Percentiles rank a stretch among this genome's conserved stretches.
phyloP scores from a whole-genome alignment of 768 basidiomycete genomes.

The Tephrocybe sp. region DNA sequence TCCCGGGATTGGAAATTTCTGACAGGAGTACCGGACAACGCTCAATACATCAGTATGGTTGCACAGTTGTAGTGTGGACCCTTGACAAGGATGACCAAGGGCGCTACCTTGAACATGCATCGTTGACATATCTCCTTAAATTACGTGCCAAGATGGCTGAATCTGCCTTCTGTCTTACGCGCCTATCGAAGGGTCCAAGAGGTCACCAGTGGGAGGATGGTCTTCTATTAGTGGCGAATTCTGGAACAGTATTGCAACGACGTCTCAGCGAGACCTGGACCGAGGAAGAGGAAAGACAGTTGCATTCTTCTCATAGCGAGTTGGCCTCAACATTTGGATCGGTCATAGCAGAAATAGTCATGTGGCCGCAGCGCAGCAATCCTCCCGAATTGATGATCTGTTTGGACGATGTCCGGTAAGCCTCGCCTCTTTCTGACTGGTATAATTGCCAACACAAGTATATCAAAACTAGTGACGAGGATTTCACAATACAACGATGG shows the following conservation, averaged over 20 bases:
- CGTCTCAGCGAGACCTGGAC: not conserved
- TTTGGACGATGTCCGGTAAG: not conserved
- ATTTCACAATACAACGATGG: not conserved
- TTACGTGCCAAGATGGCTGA: not conserved
- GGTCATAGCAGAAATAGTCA: not conserved
- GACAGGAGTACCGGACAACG: not conserved
- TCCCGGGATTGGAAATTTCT: not conserved
- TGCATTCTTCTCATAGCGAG: not conserved
- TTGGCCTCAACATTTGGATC: not conserved
- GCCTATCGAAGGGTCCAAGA: not conserved
- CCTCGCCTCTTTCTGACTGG: not conserved
- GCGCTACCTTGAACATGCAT: not conserved
- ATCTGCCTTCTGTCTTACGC: slow-evolving; percentile 4
- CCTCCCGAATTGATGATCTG: not conserved
- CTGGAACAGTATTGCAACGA: not conserved
- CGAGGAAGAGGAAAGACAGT: not conserved
- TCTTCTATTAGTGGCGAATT: not conserved
- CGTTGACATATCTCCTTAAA: slow-evolving; percentile 3
- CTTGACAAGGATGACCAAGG: not conserved
- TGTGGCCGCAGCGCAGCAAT: not conserved
- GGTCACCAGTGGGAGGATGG: not conserved
- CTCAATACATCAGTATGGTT: not conserved
- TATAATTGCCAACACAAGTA: not conserved
- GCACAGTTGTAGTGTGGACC: slow-evolving; percentile 4
- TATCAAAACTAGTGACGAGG: slow-evolving; percentile 1